A percentile compares a stretch with the other conserved stretches of the same genome.
These are phyloP conservation scores for Mycena leptocephala DNA, from an alignment of 768 basidiomycete species.

Conservation along the genomic window DNA sequence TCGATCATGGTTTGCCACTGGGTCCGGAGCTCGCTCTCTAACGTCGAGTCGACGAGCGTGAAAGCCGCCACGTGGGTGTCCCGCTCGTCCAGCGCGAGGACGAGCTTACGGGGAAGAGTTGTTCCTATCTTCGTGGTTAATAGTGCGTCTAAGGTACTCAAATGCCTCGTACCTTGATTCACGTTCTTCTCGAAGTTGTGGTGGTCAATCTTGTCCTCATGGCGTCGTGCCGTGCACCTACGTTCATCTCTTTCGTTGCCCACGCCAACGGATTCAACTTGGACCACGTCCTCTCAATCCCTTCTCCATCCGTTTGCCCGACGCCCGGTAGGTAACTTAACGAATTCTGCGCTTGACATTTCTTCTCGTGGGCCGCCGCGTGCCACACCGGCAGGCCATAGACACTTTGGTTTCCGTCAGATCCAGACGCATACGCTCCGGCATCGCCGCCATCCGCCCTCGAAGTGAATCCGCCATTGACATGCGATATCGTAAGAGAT, in stretches of 20 bases:
- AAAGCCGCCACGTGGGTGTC: neutral
- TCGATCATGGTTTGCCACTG: slow-evolving; percentile 16
- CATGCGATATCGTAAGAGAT: slow-evolving; percentile 46
- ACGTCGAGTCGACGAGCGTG: neutral
- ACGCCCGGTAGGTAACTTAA: slow-evolving; percentile 30
- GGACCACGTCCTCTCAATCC: slow-evolving; percentile 47
- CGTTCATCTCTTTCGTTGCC: slow-evolving; percentile 51
- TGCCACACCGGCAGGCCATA: slow-evolving; percentile 36
- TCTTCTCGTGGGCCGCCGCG: slow-evolving; percentile 28
- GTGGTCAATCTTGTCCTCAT: slow-evolving; percentile 45
- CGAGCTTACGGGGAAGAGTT: neutral
- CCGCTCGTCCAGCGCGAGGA: slow-evolving; percentile 1
- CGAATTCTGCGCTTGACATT: slow-evolving; percentile 28
- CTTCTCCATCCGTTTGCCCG: slow-evolving; percentile 27
- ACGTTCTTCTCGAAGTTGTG: slow-evolving; percentile 34
- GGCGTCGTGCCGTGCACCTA: slow-evolving; percentile 40
- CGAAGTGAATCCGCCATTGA: slow-evolving; percentile 33
- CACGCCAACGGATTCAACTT: slow-evolving; percentile 38
- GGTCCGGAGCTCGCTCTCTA: neutral
- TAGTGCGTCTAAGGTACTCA: neutral
- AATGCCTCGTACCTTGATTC: neutral
- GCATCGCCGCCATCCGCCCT: neutral
- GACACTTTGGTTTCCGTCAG: neutral
- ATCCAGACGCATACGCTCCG: neutral
- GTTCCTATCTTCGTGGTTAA: neutral